Base-by-base conservation (phyloP, 306 rosid species). In the Dryas octopetala region DNA sequence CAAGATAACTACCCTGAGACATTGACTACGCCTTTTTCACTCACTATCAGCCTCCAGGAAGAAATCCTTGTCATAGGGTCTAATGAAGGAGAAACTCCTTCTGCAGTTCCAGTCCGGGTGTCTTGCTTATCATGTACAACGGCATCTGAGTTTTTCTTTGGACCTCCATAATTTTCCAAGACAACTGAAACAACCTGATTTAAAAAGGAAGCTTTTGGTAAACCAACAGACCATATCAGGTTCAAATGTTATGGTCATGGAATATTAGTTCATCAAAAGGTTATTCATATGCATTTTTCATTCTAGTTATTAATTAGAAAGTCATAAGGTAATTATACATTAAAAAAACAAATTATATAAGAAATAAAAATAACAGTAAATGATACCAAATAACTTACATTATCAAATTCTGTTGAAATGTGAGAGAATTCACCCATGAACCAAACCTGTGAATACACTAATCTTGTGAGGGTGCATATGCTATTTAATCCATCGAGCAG, bases 361-460 rank as follows among this genome's bases (percentile, higher is more conserved):
- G 74, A 73, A 61, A 58, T n/a, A 8, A 45, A 45, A 28, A 51
- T 28, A 71, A 40, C 63, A 78, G 68, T 11, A 66, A 62, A 62
- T 78, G 40, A 58, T 45, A n/a, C 26, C 48, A 60, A 75, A 48
- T 75, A 15, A 85, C 95, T 89, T 84, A 89, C 95, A 66, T 32
- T 82, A 78, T 89, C 95, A 48, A 89, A 87, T 67, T 89, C 90
- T 68, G 66, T 57, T 64, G 90, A 85, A 66, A 89, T 89, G 68
- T 89, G 90, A 64, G 91, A 80, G 82, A 87, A 89, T 79, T 89
- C 95, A 46, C 91, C 95, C 95, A 89, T 87, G 86, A 89, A 87
- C 95, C 95, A 89, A 62, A 87, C 87, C 95, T 89, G 90, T 59
- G 59, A 64, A 83, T 72, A 65, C 84, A 72, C 54, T 19, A 62